Evolutionary conservation across 2,329 filamentous ascomycete genomes (phyloP), one percentile per base, ranked within the genome.

Genomic region (Trichothecium roseum): DNA sequence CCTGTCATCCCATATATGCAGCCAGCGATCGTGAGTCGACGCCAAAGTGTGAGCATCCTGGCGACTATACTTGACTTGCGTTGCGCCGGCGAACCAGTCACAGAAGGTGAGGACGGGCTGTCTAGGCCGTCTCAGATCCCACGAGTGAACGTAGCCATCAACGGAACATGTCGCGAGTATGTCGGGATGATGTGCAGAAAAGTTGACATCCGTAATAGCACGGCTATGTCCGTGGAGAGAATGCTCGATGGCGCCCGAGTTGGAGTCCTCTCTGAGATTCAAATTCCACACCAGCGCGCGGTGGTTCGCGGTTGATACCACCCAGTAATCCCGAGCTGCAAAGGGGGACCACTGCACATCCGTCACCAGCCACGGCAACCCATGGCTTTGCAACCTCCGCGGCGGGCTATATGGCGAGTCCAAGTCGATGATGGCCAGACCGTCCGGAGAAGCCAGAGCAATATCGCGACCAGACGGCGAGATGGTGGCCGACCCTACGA

Each of bases 341-440:
- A 95, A 94, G 1, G 89, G 89, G 9, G 86, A 94, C 89, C 89
- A 95, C 58, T 95, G 89, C 20, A 94, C 88, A 57, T 95, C 89
- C 9, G 89, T 87, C 5, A 94, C 88, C 35, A 94, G 78, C 86
- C 88, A 95, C n/a, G 85, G 82, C 30, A 86, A 79, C 37, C 85
- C 82, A 58, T 94, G 85, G 42, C 82, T 82, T 46, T 70, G 72
- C 32, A 95, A 70, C 49, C 87, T 81, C 14, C 87, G 81, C 14
- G 89, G 89, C 8, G 83, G 81, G 40, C 82, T 91, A 53, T 87
- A 91, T 1, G 86, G 86, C 9, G 80, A 87, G 60, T 95, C 88
- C 32, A 95, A 69, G 49, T 95, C 88, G 51, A 95, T 88, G 46
- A 95, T 86, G 52, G 89, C 81, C 37, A 95, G 71, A 32, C 88